Conservation (phyloP, 2,329 filamentous ascomycete genomes). For the Neonectria coccinea region DNA sequence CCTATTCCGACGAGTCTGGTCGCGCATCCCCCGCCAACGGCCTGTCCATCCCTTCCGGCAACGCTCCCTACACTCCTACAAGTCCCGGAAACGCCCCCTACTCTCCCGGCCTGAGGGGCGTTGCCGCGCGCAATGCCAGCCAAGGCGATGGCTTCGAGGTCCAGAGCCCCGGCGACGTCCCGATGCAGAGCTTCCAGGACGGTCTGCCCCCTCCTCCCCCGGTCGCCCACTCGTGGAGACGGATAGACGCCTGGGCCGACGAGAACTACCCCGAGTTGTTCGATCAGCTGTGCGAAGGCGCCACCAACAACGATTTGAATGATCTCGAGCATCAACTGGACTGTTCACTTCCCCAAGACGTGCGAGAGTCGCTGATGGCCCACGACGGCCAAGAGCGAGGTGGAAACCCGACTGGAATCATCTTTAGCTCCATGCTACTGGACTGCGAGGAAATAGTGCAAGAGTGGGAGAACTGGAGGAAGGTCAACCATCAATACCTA, state of each 20-base stretch:
- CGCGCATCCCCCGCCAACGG: slow-evolving; percentile 62
- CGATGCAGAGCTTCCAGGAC: slow-evolving; percentile 95
- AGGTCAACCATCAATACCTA: slow-evolving; percentile 91
- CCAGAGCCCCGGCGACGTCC: slow-evolving; percentile 83
- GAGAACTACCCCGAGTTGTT: slow-evolving; percentile 94
- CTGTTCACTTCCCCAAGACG: slow-evolving; percentile 91
- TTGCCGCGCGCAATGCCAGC: slow-evolving; percentile 73
- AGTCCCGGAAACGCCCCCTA: slow-evolving; percentile 78
- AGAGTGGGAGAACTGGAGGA: slow-evolving; percentile 97
- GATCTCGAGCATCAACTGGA: slow-evolving; percentile 97
- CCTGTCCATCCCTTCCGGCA: slow-evolving; percentile 56
- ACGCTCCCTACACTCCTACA: slow-evolving; percentile 56
- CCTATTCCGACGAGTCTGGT: slow-evolving; percentile 79
- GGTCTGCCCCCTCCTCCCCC: slow-evolving; percentile 91
- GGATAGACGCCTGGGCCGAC: slow-evolving; percentile 94
- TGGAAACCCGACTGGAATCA: slow-evolving; percentile 88
- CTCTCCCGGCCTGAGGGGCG: slow-evolving; percentile 89
- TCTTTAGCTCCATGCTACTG: slow-evolving; percentile 94
- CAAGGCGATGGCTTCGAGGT: slow-evolving; percentile 77
- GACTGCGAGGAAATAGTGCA: slow-evolving; percentile 99
- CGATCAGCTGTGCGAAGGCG: slow-evolving; percentile 92
- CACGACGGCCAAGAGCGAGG: slow-evolving; percentile 99
- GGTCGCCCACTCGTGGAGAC: slow-evolving; percentile 88
- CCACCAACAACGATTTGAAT: slow-evolving; percentile 94
- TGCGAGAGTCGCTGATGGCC: slow-evolving; percentile 88